These are phyloP conservation scores for Aureobasidium musti DNA, from an alignment of 2,329 filamentous ascomycete genomes.

Conservation along the genomic window DNA sequence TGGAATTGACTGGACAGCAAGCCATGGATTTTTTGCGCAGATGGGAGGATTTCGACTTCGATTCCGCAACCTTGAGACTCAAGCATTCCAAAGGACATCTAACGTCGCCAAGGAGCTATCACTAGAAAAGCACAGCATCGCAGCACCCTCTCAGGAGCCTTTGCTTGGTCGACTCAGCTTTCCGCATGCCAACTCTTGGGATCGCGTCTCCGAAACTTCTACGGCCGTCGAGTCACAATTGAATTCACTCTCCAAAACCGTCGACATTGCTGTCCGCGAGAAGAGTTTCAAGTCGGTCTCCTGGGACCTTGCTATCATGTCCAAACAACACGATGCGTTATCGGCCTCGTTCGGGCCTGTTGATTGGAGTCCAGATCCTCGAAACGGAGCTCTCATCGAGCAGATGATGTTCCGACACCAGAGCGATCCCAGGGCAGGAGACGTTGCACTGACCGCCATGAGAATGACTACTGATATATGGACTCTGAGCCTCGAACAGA, in stretches of 20 bases:
- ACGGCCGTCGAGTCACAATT: background rate
- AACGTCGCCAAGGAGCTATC: background rate
- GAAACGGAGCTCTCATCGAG: background rate
- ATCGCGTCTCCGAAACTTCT: background rate
- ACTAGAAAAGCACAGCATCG: background rate
- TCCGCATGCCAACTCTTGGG: background rate
- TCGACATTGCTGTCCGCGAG: background rate
- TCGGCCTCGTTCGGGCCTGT: background rate
- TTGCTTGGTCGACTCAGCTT: slow-evolving; percentile 3
- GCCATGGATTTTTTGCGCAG: slow-evolving; percentile 15
- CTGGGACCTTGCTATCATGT: slow-evolving; percentile 4
- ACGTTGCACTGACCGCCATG: slow-evolving; percentile 1
- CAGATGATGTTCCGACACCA: slow-evolving; percentile 8
- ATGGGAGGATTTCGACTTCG: slow-evolving; percentile 16
- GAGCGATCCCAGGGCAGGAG: background rate
- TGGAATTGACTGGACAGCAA: background rate
- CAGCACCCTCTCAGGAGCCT: background rate
- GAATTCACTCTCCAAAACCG: background rate
- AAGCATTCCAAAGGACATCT: background rate
- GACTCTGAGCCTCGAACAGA: slow-evolving; percentile 10
- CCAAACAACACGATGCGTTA: background rate
- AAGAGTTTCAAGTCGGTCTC: slow-evolving; percentile 14
- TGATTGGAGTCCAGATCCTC: slow-evolving; percentile 3
- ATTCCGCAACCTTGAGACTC: background rate
- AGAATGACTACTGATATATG: slow-evolving; percentile 8